phyloP scores from a whole-genome alignment of 805 yeast species.

The Lachancea mirantina region DNA sequence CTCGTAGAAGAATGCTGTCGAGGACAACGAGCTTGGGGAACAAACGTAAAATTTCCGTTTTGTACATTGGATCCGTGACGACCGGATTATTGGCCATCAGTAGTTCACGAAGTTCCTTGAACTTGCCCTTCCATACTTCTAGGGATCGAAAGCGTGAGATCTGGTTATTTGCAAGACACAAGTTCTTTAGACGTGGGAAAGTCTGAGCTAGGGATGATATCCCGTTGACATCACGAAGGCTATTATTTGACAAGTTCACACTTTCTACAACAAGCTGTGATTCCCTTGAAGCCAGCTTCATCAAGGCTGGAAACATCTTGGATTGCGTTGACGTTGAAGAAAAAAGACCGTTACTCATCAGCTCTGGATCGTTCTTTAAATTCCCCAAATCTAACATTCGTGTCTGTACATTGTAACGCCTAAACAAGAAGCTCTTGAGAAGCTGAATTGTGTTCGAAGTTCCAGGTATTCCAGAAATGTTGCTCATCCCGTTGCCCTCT shows the following conservation, averaged over 20 bases:
- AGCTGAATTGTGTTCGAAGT: slow-evolving; percentile 50
- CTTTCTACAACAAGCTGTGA: slow-evolving; percentile 47
- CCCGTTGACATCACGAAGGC: slow-evolving; percentile 50
- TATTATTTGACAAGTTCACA: slow-evolving; percentile 62
- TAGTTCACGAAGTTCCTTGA: slow-evolving; percentile 65
- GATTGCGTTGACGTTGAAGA: slow-evolving; percentile 53
- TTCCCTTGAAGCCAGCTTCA: slow-evolving; percentile 67
- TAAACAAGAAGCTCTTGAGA: slow-evolving; percentile 50
- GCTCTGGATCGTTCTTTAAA: slow-evolving; percentile 55
- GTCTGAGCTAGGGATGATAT: slow-evolving; percentile 61
- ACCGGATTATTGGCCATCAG: slow-evolving; percentile 77
- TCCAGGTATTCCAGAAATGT: slow-evolving; percentile 12
- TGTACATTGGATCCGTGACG: slow-evolving; percentile 39
- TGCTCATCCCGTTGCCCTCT: slow-evolving; percentile 11
- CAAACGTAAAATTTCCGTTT: slow-evolving; percentile 53
- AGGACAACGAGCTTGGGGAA: slow-evolving; percentile 79
- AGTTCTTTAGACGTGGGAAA: slow-evolving; percentile 69
- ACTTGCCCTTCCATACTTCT: slow-evolving; percentile 72
- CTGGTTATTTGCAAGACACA: slow-evolving; percentile 73
- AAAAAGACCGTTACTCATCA: slow-evolving; percentile 58
- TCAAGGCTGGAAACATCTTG: slow-evolving; percentile 83
- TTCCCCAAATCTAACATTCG: slow-evolving; percentile 64
- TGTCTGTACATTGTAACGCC: slow-evolving; percentile 58
- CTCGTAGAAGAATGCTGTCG: slow-evolving; percentile 73
- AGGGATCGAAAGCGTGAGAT: slow-evolving; percentile 51